Evolutionary conservation across 768 basidiomycete genomes (phyloP).

Genomic region (Glaciozyma martinii): DNA sequence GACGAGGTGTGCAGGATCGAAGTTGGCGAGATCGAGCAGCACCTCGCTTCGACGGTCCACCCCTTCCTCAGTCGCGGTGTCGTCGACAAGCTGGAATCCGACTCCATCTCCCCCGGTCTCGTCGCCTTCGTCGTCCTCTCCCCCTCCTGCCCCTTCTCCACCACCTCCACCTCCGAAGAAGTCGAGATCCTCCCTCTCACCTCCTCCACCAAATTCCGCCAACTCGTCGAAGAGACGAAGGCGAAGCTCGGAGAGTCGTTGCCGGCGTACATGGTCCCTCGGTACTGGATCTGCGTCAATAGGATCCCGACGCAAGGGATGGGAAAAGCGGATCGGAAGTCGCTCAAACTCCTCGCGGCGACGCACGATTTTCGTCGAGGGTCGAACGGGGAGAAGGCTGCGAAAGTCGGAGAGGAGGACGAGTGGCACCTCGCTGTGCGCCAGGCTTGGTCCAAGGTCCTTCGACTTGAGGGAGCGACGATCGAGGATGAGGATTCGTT

Average conservation of each 20-base stretch:
- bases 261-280: constrained; percentile 27
- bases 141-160: neutral
- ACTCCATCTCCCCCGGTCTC: constrained; percentile 14
- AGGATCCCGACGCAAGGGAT: constrained; percentile 29
- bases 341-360: constrained; percentile 12
- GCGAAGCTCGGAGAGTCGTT: constrained; percentile 10
- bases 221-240: constrained; percentile 7
- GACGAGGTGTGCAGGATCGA: constrained; percentile 15
- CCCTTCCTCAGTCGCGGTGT: constrained; percentile 18
- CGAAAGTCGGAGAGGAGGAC: neutral
- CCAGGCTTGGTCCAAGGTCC: constrained; percentile 14
- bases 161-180: neutral
- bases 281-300: constrained; percentile 24
- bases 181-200: neutral
- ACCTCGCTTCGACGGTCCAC: constrained; percentile 15
- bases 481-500: constrained; percentile 25
- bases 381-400: neutral
- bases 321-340: constrained; percentile 30
- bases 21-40: constrained; percentile 28
- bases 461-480: neutral
- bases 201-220: neutral
- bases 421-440: constrained; percentile 10
- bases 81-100: constrained; percentile 28
- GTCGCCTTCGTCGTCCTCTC: constrained; percentile 28
- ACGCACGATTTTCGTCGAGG: constrained; percentile 5